Evolutionary conservation across 306 rosid genomes (phyloP), one percentile per base, ranked within the genome.

Genomic region (Aeschynomene evenia): DNA sequence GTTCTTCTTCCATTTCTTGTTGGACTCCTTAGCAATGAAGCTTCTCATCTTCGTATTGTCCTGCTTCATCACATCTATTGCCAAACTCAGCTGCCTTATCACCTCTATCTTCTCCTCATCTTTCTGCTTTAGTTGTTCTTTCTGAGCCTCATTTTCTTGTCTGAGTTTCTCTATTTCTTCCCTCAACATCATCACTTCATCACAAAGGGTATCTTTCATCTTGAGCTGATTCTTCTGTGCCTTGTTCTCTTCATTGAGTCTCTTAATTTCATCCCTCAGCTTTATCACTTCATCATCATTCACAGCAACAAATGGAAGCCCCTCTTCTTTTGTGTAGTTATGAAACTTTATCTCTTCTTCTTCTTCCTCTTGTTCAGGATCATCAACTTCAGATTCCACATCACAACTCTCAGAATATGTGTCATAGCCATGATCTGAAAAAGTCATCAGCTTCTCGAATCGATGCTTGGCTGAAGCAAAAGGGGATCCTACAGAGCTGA

Each of bases 71-170:
- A 89, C 0, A 80, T 87, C 85, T 37, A 92, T 76, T 3, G 98
- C 88, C 9, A 84, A 48, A 71, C 98, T 89, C 58, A 92, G 71
- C 20, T 92, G 98, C 34, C 84, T 74, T 77, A 92, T 89, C 7
- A 80, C 98, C 64, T 86, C 92, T 46, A 79, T 83, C 75, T 89
- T 92, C 79, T 84, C 91, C 75, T 80, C 88, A 80, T 92, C 91
- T 68, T 92, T 92, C 79, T 72, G 80, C 81, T 66, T 43, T 0
- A 92, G 72, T 49, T 74, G 70, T 22, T 82, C 86, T 79, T 68
- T 82, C 18, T 82, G 96, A 42, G 50, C 56, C 72, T 58, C 66
- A 20, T 77, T 89, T 72, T 84, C 90, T 68, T 71, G 84, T 66
- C 70, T 73, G 13, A 89, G 79, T 58, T 78, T 85, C 82, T 51